phyloP scores from a whole-genome alignment of 78 protist genomes.

The Pigoraptor vietnamica region DNA sequence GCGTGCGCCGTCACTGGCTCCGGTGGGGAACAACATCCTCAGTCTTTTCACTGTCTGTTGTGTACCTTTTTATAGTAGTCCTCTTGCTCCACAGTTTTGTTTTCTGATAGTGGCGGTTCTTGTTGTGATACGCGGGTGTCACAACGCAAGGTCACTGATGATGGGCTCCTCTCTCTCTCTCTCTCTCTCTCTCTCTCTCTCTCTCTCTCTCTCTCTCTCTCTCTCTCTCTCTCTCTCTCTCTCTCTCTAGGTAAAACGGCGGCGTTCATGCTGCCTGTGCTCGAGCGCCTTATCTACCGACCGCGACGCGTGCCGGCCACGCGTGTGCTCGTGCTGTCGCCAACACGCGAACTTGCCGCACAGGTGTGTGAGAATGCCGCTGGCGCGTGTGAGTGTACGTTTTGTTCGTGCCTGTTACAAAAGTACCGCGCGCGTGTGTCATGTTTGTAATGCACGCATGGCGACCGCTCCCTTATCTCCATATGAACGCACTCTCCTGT shows the following conservation, averaged over 20 bases:
- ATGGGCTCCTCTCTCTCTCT: too few relatives aligned
- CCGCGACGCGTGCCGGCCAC: not conserved
- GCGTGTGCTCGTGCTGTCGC: constrained; percentile 74
- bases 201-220: too few relatives aligned
- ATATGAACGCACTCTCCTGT: not conserved
- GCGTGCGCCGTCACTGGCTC: constrained; percentile 62
- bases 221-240: too few relatives aligned
- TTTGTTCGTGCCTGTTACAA: not conserved
- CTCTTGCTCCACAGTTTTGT: not conserved
- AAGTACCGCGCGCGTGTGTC: not conserved
- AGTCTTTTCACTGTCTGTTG: not conserved
- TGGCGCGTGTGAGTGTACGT: not conserved
- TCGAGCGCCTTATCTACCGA: constrained; percentile 53
- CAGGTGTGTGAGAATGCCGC: constrained; percentile 59
- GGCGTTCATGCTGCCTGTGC: constrained; percentile 59
- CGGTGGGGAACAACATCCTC: constrained; percentile 13
- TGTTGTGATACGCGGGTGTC: too few relatives aligned
- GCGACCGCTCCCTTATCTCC: not conserved
- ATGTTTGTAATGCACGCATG: too few relatives aligned
- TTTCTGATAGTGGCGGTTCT: too few relatives aligned
- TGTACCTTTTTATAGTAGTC: not conserved
- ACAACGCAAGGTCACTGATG: too few relatives aligned
- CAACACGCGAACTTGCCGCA: constrained; percentile 88
- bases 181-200: too few relatives aligned
- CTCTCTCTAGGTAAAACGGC: constrained; percentile 33